Evolutionary conservation across 306 rosid species (phyloP).

Genomic region (Lablab purpureus): DNA sequence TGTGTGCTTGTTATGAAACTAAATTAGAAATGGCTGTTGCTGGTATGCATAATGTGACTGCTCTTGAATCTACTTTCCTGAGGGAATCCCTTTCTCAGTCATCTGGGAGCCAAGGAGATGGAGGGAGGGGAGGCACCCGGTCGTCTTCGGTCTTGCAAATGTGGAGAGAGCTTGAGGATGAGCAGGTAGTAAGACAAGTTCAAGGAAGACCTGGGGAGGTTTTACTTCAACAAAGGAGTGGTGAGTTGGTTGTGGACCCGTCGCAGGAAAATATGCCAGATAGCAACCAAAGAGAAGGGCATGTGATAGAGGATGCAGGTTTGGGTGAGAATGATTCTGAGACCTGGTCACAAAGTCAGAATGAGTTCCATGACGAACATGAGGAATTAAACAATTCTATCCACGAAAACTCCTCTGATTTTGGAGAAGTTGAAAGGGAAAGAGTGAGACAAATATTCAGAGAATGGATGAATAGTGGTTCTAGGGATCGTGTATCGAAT

Average conservation of each 20-base stretch:
- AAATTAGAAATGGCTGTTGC: slow-evolving; percentile 79
- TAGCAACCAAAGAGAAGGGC: slow-evolving; percentile 50
- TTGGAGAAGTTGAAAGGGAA: slow-evolving; percentile 85
- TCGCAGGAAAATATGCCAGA: slow-evolving; percentile 51
- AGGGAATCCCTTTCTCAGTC: slow-evolving; percentile 75
- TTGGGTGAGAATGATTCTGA: slow-evolving; percentile 72
- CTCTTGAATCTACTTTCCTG: slow-evolving; percentile 73
- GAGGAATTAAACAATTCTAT: slow-evolving; percentile 63
- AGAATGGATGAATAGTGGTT: slow-evolving; percentile 90
- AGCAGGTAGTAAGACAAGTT: slow-evolving; percentile 67
- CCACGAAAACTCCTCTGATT: slow-evolving; percentile 69
- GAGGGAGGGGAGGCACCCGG: slow-evolving; percentile 66
- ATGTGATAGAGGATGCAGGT: slow-evolving; percentile 57
- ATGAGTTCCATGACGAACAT: slow-evolving; percentile 70
- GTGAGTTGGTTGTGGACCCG: slow-evolving; percentile 51
- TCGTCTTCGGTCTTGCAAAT: slow-evolving; percentile 73
- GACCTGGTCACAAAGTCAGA: slow-evolving; percentile 76
- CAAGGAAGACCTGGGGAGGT: slow-evolving; percentile 72
- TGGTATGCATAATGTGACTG: slow-evolving; percentile 77
- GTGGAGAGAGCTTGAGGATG: slow-evolving; percentile 95
- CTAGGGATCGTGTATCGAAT: slow-evolving; percentile 58
- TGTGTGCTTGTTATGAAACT: slow-evolving; percentile 40
- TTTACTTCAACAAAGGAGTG: slow-evolving; percentile 61
- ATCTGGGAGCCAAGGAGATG: slow-evolving; percentile 63
- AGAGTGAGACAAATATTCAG: slow-evolving; percentile 90